phyloP scores from a whole-genome alignment of 305 asterid genomes.

The Fraxinus platypoda region DNA sequence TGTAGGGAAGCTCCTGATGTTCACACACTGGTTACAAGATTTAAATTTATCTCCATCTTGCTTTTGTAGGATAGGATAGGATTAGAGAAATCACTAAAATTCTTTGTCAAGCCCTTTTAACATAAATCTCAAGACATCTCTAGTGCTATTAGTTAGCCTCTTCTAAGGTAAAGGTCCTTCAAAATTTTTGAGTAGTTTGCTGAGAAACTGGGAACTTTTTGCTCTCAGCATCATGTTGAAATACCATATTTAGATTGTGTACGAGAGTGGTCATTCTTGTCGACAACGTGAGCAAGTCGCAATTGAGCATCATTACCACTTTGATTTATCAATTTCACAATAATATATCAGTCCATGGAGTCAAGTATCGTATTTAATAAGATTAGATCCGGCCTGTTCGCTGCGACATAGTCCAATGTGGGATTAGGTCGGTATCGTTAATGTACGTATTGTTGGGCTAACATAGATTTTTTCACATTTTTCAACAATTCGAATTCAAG shows the following conservation, averaged over 20 bases:
- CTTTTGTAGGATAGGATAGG: not conserved
- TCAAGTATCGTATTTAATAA: not conserved
- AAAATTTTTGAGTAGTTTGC: not conserved
- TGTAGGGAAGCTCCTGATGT: not conserved
- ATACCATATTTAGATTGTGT: not conserved
- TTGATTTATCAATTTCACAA: not conserved
- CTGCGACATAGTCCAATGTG: not conserved
- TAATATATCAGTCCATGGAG: not conserved
- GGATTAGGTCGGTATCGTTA: not conserved
- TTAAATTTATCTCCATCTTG: not conserved
- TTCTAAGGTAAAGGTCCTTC: not conserved
- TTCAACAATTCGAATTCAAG: not conserved
- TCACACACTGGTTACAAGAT: not conserved
- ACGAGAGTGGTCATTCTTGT: not conserved
- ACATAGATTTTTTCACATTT: not conserved
- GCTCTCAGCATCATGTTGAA: not conserved
- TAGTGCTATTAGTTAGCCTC: not conserved
- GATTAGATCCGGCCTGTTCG: not conserved
- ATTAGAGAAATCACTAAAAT: not conserved
- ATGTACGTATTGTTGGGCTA: not conserved
- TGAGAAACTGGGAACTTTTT: not conserved
- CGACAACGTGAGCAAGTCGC: not conserved
- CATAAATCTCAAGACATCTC: not conserved
- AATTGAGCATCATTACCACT: not conserved
- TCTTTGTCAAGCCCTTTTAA: not conserved